These are phyloP conservation scores for Apiotrichum siamense DNA, from an alignment of 1,284 basidiomycete species.

Conservation along the genomic window DNA sequence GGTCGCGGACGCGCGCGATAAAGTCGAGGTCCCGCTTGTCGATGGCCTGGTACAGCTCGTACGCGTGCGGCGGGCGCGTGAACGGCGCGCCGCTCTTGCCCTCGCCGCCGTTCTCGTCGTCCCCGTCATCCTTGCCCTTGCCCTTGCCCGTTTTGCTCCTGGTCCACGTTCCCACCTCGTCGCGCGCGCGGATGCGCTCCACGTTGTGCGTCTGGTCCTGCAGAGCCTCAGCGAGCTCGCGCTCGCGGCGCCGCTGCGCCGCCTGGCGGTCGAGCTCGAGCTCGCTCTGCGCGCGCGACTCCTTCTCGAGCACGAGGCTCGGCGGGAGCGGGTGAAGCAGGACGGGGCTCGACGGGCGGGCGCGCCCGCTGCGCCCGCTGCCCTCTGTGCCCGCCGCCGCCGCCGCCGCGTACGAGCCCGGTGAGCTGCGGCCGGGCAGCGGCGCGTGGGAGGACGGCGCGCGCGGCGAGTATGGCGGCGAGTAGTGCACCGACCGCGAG, in stretches of 20 bases:
- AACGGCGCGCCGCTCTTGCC: conserved; percentile 25
- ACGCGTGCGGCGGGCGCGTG: conserved; percentile 42
- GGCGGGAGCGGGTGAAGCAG: conserved; percentile 38
- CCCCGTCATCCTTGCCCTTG: conserved; percentile 1
- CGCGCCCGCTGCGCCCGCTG: neutral
- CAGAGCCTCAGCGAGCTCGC: conserved; percentile 41
- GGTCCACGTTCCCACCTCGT: conserved; percentile 29
- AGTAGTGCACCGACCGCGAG: neutral
- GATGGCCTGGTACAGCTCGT: conserved; percentile 47
- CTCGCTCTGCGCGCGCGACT: conserved; percentile 31
- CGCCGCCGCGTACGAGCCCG: no score
- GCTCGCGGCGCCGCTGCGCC: conserved; percentile 26
- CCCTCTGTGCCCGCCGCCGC: no score
- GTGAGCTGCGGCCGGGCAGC: no score
- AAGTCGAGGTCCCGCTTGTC: conserved; percentile 46
- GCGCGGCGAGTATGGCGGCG: neutral
- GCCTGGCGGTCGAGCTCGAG: conserved; percentile 41
- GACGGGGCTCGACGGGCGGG: conserved; percentile 30
- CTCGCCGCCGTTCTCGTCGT: conserved; percentile 1
- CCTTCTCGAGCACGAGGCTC: conserved; percentile 20
- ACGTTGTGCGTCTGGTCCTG: conserved; percentile 37
- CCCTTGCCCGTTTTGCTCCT: conserved; percentile 1
- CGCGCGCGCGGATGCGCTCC: conserved; percentile 26
- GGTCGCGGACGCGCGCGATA: conserved; percentile 46
- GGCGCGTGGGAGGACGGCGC: no score